Conservation (phyloP, 2,329 filamentous ascomycete species). For the Tolypocladium pustulatum region DNA sequence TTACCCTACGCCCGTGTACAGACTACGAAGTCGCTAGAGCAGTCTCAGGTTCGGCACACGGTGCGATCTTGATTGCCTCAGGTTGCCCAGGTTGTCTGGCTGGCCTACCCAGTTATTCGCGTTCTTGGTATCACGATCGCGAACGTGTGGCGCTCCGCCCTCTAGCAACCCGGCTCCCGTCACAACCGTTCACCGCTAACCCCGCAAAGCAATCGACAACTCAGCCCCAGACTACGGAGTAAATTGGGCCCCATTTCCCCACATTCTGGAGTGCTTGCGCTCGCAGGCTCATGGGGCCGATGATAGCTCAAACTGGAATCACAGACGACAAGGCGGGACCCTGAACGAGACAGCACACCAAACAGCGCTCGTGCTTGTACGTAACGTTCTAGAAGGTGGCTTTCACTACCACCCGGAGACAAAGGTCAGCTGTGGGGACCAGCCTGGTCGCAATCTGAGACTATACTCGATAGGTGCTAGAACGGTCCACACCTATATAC, state of each 20-base stretch:
- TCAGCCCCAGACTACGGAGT: background rate
- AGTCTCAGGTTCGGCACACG: background rate
- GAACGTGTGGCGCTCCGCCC: background rate
- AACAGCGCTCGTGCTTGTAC: background rate
- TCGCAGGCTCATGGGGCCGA: background rate
- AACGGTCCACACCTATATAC: background rate
- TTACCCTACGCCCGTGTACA: background rate
- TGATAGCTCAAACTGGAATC: background rate
- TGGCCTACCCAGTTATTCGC: background rate
- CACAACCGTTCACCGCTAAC: background rate
- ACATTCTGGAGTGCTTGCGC: background rate
- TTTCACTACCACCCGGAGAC: background rate
- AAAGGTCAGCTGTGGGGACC: background rate
- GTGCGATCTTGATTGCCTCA: background rate
- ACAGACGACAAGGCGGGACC: background rate
- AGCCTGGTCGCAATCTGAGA: background rate
- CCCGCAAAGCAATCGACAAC: background rate
- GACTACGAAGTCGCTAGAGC: background rate
- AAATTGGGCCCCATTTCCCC: background rate
- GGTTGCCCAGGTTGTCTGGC: background rate
- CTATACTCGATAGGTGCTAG: background rate
- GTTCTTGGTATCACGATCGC: background rate
- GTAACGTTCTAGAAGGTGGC: background rate
- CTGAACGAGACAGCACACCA: background rate
- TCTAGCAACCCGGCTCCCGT: background rate